Evolutionary conservation across 2,329 filamentous ascomycete genomes (phyloP), one percentile per base, ranked within the genome.

Genomic region (Didymellaceae sp.): DNA sequence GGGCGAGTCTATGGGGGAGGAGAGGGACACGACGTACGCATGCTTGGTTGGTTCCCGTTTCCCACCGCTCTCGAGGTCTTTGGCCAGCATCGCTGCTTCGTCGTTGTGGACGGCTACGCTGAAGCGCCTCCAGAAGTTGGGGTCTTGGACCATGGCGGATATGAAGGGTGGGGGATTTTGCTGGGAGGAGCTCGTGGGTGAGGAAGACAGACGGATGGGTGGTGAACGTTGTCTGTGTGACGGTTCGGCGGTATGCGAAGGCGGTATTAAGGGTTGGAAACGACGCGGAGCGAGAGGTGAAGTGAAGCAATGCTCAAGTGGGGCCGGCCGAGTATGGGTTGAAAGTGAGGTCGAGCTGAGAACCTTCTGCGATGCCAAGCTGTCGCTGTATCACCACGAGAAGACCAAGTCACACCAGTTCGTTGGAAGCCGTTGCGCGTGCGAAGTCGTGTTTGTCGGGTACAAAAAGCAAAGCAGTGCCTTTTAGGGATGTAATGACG

Each of bases 111-210:
- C 80, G 28, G 83, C 83, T 41, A 75, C 68, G 52, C 80, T 82
- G 74, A 85, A 85, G 60, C 82, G 80, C 47, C 78, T 77, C 83
- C 82, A 86, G 72, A 85, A 86, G 39, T 75, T 76, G 18, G 82
- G 82, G 62, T 86, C 83, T 55, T 77, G 78, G 50, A 81, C 75
- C 35, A 75, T 75, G 79, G 81, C 81, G 41, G n/a, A 18, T 8
- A 6, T 10, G 17, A 17, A 4, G 33, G 38, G 20, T n/a, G 41
- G 20, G 43, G 13, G 9, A 14, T 25, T 32, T 49, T 8, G 38
- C 9, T 5, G 22, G 13, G 17, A 37, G 18, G 21, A 45, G 32
- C 22, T 25, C n/a, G n/a, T n/a, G n/a, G n/a, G n/a, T n/a, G n/a
- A n/a, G n/a, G n/a, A n/a, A n/a, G n/a, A n/a, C n/a, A n/a, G n/a